These are phyloP conservation scores for Ceratopteris richardii DNA, from an alignment of 75 land plant genomes.

Conservation along the genomic window DNA sequence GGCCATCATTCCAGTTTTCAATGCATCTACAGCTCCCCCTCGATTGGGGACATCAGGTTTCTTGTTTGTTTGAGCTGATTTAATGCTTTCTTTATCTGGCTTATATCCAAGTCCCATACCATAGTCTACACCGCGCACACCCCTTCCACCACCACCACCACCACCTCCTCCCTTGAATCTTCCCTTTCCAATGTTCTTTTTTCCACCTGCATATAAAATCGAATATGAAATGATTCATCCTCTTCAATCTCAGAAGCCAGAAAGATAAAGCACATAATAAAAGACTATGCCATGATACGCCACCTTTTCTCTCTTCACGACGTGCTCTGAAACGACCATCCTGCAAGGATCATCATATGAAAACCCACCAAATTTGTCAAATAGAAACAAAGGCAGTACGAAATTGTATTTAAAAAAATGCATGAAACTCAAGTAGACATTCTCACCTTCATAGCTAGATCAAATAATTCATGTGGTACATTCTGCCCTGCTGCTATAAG, in stretches of 20 bases:
- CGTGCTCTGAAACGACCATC: constrained; percentile 91
- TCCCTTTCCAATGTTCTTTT: constrained; percentile 32
- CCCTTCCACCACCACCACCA: constrained; percentile 18
- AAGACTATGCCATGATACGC: neutral
- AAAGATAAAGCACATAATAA: neutral
- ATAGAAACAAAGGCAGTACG: no score
- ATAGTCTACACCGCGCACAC: constrained; percentile 95
- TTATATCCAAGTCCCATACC: constrained; percentile 93
- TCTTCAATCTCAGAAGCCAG: neutral
- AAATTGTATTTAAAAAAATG: no score
- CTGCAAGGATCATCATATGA: constrained; percentile 21
- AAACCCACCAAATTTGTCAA: neutral
- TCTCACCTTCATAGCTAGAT: constrained; percentile 97
- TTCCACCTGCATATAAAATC: constrained; percentile 17
- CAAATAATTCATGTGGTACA: constrained; percentile 76
- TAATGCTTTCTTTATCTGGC: constrained; percentile 29
- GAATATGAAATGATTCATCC: neutral
- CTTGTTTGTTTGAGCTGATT: constrained; percentile 13
- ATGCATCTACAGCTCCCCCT: constrained; percentile 60
- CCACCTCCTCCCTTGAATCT: constrained; percentile 57
- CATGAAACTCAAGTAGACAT: no score
- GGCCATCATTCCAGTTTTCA: constrained; percentile 83
- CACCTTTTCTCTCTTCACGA: constrained; percentile 77
- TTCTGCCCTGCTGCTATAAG: constrained; percentile 94
- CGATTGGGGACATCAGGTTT: constrained; percentile 31